These are phyloP conservation scores for Suaeda aralocaspica DNA, from an alignment of 148 eudicot genomes.

Conservation along the genomic window DNA sequence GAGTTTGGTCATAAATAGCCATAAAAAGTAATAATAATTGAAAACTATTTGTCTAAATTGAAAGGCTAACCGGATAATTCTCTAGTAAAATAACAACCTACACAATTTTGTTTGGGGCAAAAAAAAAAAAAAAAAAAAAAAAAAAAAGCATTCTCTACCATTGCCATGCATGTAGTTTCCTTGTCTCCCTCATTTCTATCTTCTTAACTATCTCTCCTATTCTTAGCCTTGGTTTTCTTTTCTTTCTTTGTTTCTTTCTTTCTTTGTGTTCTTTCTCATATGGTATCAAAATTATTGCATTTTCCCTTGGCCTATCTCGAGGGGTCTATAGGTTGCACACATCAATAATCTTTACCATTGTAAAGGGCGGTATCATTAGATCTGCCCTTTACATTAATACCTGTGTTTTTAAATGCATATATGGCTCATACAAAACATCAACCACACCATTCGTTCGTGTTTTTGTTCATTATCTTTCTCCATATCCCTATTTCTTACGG, in stretches of 20 bases:
- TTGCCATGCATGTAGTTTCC: slow-evolving; percentile 8
- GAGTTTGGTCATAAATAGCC: slow-evolving; percentile 22
- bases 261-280: slow-evolving; percentile 17
- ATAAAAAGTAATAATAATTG: neutral
- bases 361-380: slow-evolving; percentile 40
- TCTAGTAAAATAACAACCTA: slow-evolving; percentile 1
- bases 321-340: slow-evolving; percentile 14
- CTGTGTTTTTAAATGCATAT: neutral
- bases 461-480: neutral
- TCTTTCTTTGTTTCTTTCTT: slow-evolving; percentile 8
- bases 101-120: slow-evolving; percentile 4
- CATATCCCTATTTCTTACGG: slow-evolving; percentile 6
- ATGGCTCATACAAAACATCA: slow-evolving; percentile 14
- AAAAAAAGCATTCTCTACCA: neutral
- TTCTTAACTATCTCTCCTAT: slow-evolving; percentile 16
- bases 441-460: neutral
- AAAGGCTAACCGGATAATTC: slow-evolving; percentile 28
- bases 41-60: slow-evolving; percentile 17
- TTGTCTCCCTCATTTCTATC: slow-evolving; percentile 11
- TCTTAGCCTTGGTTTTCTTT: slow-evolving; percentile 19
- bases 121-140: too few species aligned
- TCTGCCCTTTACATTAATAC: slow-evolving; percentile 34
- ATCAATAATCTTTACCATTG: slow-evolving; percentile 18
- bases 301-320: slow-evolving; percentile 18
- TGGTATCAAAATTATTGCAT: slow-evolving; percentile 13